Evolutionary conservation across 2,329 filamentous ascomycete genomes (phyloP), one percentile per base, ranked within the genome.

Genomic region (Nemania sp.): DNA sequence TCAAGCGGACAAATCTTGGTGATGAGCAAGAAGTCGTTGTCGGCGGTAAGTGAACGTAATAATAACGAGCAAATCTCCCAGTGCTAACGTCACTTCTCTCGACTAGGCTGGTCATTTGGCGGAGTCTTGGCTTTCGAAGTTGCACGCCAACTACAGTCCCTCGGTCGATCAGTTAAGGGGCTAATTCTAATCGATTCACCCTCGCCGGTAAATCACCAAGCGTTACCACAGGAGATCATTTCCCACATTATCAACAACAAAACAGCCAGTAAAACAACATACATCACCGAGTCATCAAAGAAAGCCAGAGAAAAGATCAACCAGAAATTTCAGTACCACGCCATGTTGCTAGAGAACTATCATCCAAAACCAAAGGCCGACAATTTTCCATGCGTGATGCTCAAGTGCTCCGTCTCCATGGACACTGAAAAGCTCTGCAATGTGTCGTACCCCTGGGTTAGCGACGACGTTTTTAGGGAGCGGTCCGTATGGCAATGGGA

Each of bases 71-170:
- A 5, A 32, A 22, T 13, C 56, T 47, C 18, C 11, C 5, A 7
- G 49, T 27, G 24, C 60, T 64, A 43, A 64, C 8, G 32, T 20
- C 38, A 4, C 26, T 32, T 35, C 11, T 45, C 18, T 24, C 32
- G 27, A 43, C 5, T 15, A 72, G 70, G 70, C 6, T 87, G 85
- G 85, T 87, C 84, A 10, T 85, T 84, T 22, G 86, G 86, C 43
- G 85, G 85, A 7, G 83, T 86, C 63, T 81, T 83, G 64, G 84
- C 85, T 20, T 87, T 81, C 69, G 82, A 84, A 59, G 80, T 81
- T 3, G 79, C 82, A 2, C 78, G 79, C 15, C 78, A 82, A 38
- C 75, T 85, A 3, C 77, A 79, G 27, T 73, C 77, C 32, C 73
- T 78, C 4, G 51, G 60, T 24, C 80, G 79, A 5, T 77, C 81